phyloP scores from a whole-genome alignment of 1,284 basidiomycete genomes.

The Caloboletus firmus region DNA sequence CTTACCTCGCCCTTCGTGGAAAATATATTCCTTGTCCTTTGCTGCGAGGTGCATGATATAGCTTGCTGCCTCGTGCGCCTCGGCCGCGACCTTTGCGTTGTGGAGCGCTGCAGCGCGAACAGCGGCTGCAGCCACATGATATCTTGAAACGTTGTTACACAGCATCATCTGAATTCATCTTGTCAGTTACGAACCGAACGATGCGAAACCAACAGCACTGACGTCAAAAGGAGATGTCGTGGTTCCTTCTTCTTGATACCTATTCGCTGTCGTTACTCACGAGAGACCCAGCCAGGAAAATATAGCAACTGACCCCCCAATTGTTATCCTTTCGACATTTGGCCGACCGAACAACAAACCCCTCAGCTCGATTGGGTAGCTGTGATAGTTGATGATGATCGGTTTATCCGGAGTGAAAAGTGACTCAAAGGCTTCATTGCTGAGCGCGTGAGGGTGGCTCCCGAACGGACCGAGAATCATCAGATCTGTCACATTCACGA shows the following conservation, averaged over 20 bases:
- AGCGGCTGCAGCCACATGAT: constrained; percentile 59
- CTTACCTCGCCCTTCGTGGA: constrained; percentile 55
- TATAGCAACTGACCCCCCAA: constrained; percentile 45
- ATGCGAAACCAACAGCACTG: constrained; percentile 14
- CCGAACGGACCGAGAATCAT: constrained; percentile 73
- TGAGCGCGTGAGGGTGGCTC: constrained; percentile 77
- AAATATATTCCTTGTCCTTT: constrained; percentile 58
- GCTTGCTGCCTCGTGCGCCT: constrained; percentile 53
- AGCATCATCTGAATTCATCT: constrained; percentile 59
- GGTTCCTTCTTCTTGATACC: constrained; percentile 68
- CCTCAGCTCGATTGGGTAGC: constrained; percentile 70
- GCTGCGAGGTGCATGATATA: constrained; percentile 53
- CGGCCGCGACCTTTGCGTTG: constrained; percentile 53
- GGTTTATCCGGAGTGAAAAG: constrained; percentile 73
- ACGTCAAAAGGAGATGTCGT: constrained; percentile 69
- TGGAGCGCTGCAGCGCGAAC: constrained; percentile 50
- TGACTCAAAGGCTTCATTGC: constrained; percentile 59
- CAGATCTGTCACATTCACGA: constrained; percentile 80
- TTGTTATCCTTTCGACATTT: constrained; percentile 48
- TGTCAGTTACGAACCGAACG: constrained; percentile 3
- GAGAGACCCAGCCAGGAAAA: constrained; percentile 38
- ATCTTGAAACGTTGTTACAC: constrained; percentile 63
- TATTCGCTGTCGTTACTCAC: constrained; percentile 49
- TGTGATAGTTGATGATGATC: constrained; percentile 84
- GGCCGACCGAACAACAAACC: constrained; percentile 62